Evolutionary conservation across 2,329 filamentous ascomycete genomes (phyloP).

Genomic region (Xylariaceae sp.): DNA sequence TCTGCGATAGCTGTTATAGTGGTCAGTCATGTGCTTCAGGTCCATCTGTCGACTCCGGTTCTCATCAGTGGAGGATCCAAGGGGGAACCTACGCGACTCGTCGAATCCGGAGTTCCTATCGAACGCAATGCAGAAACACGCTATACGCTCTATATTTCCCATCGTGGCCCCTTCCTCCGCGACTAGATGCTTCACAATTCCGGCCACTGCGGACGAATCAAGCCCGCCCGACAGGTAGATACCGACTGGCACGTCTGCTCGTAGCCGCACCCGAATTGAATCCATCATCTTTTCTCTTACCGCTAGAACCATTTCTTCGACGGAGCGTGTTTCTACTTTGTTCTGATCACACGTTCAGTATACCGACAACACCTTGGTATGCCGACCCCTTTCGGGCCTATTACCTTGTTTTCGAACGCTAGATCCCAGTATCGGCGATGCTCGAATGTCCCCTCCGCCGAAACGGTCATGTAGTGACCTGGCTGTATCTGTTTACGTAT

Average conservation of each 20-base stretch:
- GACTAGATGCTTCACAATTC: slow-evolving; percentile 49
- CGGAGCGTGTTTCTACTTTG: slow-evolving; percentile 36
- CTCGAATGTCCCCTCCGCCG: slow-evolving; percentile 30
- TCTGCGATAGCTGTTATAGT: slow-evolving; percentile 12
- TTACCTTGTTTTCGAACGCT: slow-evolving; percentile 6
- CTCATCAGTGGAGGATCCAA: neutral
- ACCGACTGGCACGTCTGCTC: slow-evolving; percentile 53
- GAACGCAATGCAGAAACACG: slow-evolving; percentile 49
- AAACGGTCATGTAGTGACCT: slow-evolving; percentile 28
- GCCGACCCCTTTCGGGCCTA: too few species aligned
- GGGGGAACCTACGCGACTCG: slow-evolving; percentile 34
- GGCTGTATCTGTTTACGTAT: slow-evolving; percentile 39
- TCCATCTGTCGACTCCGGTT: too few species aligned
- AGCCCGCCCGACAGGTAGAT: slow-evolving; percentile 54
- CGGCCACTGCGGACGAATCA: slow-evolving; percentile 52
- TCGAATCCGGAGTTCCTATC: slow-evolving; percentile 43
- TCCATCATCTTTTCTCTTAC: slow-evolving; percentile 47
- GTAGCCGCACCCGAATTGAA: slow-evolving; percentile 45
- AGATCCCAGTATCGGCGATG: slow-evolving; percentile 3
- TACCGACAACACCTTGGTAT: too few species aligned
- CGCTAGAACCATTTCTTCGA: slow-evolving; percentile 45
- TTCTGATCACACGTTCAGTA: too few species aligned
- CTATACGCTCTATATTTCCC: slow-evolving; percentile 34
- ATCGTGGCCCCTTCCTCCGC: slow-evolving; percentile 40
- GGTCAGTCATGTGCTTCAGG: too few species aligned